Evolutionary conservation across 148 eudicot species (phyloP).

Genomic region (Fagopyrum tataricum): DNA sequence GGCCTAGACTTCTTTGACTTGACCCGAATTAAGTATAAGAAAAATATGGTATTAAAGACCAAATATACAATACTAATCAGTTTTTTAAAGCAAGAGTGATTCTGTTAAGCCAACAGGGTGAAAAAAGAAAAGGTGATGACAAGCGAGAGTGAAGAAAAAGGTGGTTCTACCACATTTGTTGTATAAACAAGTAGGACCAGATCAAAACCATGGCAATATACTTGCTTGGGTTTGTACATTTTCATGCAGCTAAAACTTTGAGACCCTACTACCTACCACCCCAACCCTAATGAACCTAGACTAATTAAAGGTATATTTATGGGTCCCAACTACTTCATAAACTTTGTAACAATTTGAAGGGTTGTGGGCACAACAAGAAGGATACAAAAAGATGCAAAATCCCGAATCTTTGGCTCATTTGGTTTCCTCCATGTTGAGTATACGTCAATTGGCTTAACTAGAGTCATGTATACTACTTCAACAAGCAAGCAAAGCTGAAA

Average conservation of each 20-base stretch:
- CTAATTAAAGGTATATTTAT: conserved; percentile 9
- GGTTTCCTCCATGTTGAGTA: not conserved
- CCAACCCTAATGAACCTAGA: conserved; percentile 5
- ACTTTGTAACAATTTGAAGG: not conserved
- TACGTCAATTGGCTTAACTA: not conserved
- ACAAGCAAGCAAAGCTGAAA: not conserved
- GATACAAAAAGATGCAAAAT: not conserved
- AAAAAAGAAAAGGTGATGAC: conserved; percentile 21
- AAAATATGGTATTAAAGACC: no score
- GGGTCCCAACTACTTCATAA: conserved; percentile 10
- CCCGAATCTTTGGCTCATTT: conserved; percentile 8
- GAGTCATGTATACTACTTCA: not conserved
- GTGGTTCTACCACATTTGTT: conserved; percentile 31
- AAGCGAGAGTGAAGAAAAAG: conserved; percentile 26
- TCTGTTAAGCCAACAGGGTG: conserved; percentile 21
- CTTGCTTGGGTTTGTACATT: conserved; percentile 45
- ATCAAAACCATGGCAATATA: conserved; percentile 23
- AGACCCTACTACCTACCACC: conserved; percentile 34
- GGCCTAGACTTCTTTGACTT: no score
- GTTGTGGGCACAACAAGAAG: not conserved
- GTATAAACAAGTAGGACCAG: conserved; percentile 42
- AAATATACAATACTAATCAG: no score
- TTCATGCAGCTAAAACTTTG: conserved; percentile 36
- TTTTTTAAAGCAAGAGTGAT: no score
- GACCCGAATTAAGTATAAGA: no score